Evolutionary conservation across 352 stramenopile species (phyloP).

Genomic region (Pythium periplocum): DNA sequence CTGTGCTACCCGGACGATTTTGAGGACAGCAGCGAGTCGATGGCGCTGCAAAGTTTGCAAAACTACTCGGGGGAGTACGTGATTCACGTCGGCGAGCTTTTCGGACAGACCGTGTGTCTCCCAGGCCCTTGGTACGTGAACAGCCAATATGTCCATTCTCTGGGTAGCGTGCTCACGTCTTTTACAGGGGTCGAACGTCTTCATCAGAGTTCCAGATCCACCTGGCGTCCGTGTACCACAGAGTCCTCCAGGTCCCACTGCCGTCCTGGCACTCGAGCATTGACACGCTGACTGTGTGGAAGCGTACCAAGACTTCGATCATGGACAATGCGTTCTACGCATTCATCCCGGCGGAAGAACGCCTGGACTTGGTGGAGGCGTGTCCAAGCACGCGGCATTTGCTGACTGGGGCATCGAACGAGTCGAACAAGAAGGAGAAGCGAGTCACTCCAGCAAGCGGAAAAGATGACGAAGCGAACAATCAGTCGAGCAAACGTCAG

Average conservation of each 20-base stretch:
- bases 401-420: conserved; percentile 9
- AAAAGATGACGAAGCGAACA: too few relatives aligned
- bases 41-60: conserved; percentile 86
- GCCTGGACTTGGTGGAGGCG: conserved; percentile 56
- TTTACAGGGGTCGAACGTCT: conserved; percentile 83
- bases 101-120: conserved; percentile 83
- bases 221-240: conserved; percentile 91
- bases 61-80: conserved; percentile 90
- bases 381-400: conserved; percentile 69
- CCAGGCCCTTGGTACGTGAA: conserved; percentile 75
- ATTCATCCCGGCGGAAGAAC: conserved; percentile 70
- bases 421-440: background rate
- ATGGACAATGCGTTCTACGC: conserved; percentile 78
- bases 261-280: conserved; percentile 92
- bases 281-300: conserved; percentile 92
- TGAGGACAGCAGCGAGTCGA: conserved; percentile 80
- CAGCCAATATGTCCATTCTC: background rate
- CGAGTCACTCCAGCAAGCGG: too few relatives aligned
- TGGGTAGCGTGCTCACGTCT: too few relatives aligned
- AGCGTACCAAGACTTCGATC: conserved; percentile 88
- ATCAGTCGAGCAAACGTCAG: too few relatives aligned
- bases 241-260: conserved; percentile 87
- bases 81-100: conserved; percentile 94
- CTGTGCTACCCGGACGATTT: conserved; percentile 94
- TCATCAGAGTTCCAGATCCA: conserved; percentile 90